Evolutionary conservation across 23 red algal genomes (phyloP).

Genomic region (Pyropia yezoensis): DNA sequence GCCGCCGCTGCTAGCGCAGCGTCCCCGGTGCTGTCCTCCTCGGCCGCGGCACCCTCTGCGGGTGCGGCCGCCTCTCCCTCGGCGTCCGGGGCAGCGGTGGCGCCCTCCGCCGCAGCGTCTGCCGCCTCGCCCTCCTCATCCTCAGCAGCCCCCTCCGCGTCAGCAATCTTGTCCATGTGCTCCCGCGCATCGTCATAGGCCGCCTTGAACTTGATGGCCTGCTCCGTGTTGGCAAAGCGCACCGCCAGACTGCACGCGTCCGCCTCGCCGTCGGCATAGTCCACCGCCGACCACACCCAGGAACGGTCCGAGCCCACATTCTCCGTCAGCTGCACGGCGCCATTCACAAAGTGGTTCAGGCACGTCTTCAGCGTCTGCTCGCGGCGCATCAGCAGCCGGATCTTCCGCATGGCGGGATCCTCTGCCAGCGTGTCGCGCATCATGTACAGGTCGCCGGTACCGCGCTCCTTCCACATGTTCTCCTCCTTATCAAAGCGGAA

Average conservation of each 20-base stretch:
- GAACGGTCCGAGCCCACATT: slow-evolving; percentile 94
- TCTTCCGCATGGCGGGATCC: slow-evolving; percentile 34
- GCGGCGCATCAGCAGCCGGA: slow-evolving; percentile 93
- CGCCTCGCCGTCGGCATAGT: slow-evolving; percentile 93
- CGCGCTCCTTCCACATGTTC: slow-evolving; percentile 91
- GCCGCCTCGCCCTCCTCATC: not conserved
- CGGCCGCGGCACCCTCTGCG: too few relatives aligned
- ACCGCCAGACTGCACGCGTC: slow-evolving; percentile 83
- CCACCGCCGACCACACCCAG: slow-evolving; percentile 91
- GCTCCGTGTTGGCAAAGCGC: slow-evolving; percentile 79
- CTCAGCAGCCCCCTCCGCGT: slow-evolving; percentile 8
- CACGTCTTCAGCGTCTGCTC: slow-evolving; percentile 98
- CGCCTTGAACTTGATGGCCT: slow-evolving; percentile 68
- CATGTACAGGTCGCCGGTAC: slow-evolving; percentile 82
- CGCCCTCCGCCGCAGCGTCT: not conserved
- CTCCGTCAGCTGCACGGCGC: slow-evolving; percentile 72
- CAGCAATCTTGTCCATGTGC: slow-evolving; percentile 27
- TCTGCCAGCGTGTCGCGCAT: slow-evolving; percentile 44
- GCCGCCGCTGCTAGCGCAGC: too few relatives aligned
- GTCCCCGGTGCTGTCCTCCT: too few relatives aligned
- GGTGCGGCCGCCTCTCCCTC: too few relatives aligned
- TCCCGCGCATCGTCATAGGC: slow-evolving; percentile 45
- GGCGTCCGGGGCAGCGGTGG: too few relatives aligned
- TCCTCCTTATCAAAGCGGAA: slow-evolving; percentile 84
- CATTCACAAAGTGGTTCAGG: slow-evolving; percentile 86